A percentile compares a stretch with the other conserved stretches of the same genome.
phyloP scores from a whole-genome alignment of 2,329 filamentous ascomycete genomes.

The Penicillium sp. region DNA sequence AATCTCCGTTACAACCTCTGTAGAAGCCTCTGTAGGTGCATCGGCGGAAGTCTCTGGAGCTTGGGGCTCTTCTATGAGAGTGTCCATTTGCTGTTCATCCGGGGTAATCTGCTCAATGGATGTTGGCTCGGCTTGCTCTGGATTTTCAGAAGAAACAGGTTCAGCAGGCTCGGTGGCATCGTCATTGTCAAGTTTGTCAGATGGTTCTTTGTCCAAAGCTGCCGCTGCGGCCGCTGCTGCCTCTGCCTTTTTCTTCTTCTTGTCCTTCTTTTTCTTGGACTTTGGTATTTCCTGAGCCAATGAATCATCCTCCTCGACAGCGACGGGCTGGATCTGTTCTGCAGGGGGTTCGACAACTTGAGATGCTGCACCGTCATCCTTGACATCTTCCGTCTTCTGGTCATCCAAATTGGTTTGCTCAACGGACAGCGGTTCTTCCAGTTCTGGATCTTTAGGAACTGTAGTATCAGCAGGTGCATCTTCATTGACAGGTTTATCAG shows the following conservation, averaged over 20 bases:
- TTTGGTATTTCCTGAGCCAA: constrained; percentile 9
- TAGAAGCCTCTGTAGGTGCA: background rate
- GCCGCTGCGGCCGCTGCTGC: background rate
- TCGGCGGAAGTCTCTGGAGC: background rate
- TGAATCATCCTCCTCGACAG: background rate
- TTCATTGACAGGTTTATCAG: too few relatives aligned
- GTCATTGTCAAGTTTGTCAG: background rate
- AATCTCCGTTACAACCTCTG: background rate
- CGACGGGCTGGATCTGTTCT: background rate
- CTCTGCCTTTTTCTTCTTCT: constrained; percentile 30
- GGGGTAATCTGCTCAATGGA: background rate
- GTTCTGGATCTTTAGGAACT: background rate
- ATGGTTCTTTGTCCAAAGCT: background rate
- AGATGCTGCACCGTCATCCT: background rate
- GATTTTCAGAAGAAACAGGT: background rate
- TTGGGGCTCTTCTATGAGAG: background rate
- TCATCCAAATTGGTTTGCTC: background rate
- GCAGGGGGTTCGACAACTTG: background rate
- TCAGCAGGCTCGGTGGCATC: background rate
- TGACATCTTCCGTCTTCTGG: background rate
- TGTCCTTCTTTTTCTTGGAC: constrained; percentile 30
- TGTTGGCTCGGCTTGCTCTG: background rate
- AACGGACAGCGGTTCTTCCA: background rate
- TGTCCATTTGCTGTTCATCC: background rate
- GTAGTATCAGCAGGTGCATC: too few relatives aligned